These are phyloP conservation scores for Clohesyomyces aquaticus DNA, from an alignment of 495 filamentous ascomycete genomes.

Conservation along the genomic window DNA sequence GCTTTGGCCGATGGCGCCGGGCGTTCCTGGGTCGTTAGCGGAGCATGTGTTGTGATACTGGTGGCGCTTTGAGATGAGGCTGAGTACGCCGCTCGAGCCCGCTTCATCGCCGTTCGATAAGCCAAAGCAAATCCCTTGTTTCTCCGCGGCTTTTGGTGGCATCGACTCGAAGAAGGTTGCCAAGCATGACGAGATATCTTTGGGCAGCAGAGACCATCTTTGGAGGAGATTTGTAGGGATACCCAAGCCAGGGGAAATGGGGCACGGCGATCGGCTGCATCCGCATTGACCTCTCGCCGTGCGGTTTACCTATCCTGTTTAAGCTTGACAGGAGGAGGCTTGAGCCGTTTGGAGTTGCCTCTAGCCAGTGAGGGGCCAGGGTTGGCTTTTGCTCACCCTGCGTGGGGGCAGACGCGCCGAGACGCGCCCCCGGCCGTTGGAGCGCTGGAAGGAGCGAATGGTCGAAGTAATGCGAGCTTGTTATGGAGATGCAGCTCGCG, in stretches of 20 bases:
- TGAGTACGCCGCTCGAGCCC: background rate
- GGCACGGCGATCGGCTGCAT: background rate
- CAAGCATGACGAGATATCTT: background rate
- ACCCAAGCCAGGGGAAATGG: background rate
- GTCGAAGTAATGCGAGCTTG: too few relatives aligned
- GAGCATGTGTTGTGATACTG: constrained; percentile 12
- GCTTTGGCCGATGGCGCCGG: background rate
- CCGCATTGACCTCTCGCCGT: background rate
- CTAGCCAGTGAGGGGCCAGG: background rate
- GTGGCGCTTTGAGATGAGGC: constrained; percentile 6
- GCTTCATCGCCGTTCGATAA: constrained; percentile 5
- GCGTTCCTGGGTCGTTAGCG: background rate
- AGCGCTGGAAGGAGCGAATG: background rate
- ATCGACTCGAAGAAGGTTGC: background rate
- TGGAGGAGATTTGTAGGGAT: background rate
- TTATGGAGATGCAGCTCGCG: too few relatives aligned
- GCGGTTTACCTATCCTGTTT: constrained; percentile 6
- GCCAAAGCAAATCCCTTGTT: background rate
- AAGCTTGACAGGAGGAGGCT: constrained; percentile 9
- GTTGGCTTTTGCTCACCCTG: background rate
- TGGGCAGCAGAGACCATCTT: constrained; percentile 1
- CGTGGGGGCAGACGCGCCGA: background rate
- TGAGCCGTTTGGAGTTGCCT: background rate
- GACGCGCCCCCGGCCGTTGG: background rate
- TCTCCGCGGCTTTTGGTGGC: constrained; percentile 7